Base-by-base conservation (phyloP, 768 basidiomycete species). In the Auricularia heimuer region DNA sequence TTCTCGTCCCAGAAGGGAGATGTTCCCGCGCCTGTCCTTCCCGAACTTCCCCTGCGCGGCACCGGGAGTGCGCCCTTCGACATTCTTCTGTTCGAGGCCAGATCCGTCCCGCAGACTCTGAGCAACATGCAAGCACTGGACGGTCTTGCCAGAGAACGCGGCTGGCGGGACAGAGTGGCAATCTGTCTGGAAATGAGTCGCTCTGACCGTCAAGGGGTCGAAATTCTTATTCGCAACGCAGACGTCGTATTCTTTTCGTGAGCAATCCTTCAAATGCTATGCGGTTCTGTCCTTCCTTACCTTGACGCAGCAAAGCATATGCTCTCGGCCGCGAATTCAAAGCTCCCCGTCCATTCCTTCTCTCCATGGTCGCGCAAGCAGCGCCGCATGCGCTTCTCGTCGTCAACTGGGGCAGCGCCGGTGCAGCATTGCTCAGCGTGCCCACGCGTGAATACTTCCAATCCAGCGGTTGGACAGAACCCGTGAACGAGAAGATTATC, bases 381-480 rank as follows among this genome's bases (percentile, higher is more conserved):
- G 80, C 89, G 2, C 80, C 86, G 0, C 91, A 93, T 69, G 86
- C 90, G 0, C 78, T 94, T 0, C 85, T 93, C n/a, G 82, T 94
- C 33, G 89, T 87, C 2, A 79, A 92, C 70, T 92, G 91, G 82
- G 90, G 90, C 4, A 77, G 80, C 29, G 88, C 90, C 61, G 91
- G 91, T 11, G 88, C 88, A 1, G 92, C 91, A 0, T 85, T 90
- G 3, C 81, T 93, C 63, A 90, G 88, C 16, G 74, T 93, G 6
- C 92, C 91, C 0, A 92, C 91, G 0, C 82, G 83, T 68, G 92
- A 94, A 69, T 94, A 93, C 73, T 90, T 92, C 72, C 92, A 94
- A 68, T 86, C 86, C 68, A 90, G 89, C 0, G 86, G 87, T 1
- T 93, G 91, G 90, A 83, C 87, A 2, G 86, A 85, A 65, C 36